Evolutionary conservation across 352 stramenopile species (phyloP), one percentile per base, ranked within the genome.

Genomic region (Pythium sukuiense): DNA sequence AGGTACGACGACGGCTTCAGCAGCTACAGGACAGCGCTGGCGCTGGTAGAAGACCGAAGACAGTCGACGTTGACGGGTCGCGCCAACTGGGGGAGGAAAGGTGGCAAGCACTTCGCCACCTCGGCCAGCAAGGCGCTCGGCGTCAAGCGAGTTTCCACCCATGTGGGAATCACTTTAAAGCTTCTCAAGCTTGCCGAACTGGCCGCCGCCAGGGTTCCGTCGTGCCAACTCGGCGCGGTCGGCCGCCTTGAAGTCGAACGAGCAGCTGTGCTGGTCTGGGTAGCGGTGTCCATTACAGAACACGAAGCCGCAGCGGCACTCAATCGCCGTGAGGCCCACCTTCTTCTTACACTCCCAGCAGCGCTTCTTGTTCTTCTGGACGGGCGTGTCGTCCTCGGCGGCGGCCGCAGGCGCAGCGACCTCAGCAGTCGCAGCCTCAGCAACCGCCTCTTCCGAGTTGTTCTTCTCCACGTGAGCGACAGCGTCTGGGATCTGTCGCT

Each of bases 321-420:
- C 86, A 60, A 97, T 92, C 20, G 88, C 90, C 24, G 88, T 96
- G 6, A 96, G 76, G 0, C 90, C 89, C 20, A 96, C 84, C 73
- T 97, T 97, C 76, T 96, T 96, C 76, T 90, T 93, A 81, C 90
- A 97, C 61, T 92, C 82, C 79, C 87, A 96, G 80, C 90, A 97
- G 29, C 87, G 83, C 67, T 93, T 94, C 63, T 91, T 88, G 76
- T 96, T 97, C 75, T 92, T 97, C 78, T 97, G 90, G 50, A 93
- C 76, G 26, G 71, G 65, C 53, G 80, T 83, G 20, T 76, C 73
- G 5, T 73, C 63, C 12, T 71, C 55, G 0, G 53, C 57, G 9
- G 62, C 49, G 45, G 75, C 73, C 6, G 77, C 77, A 33, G 60
- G 59, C 0, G 66, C 39, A 18, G 56, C 60, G 6, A 41, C 66